Evolutionary conservation across 2,329 filamentous ascomycete species (phyloP), one percentile per base, ranked within the genome.

Genomic region (Scytalidium lignicola): DNA sequence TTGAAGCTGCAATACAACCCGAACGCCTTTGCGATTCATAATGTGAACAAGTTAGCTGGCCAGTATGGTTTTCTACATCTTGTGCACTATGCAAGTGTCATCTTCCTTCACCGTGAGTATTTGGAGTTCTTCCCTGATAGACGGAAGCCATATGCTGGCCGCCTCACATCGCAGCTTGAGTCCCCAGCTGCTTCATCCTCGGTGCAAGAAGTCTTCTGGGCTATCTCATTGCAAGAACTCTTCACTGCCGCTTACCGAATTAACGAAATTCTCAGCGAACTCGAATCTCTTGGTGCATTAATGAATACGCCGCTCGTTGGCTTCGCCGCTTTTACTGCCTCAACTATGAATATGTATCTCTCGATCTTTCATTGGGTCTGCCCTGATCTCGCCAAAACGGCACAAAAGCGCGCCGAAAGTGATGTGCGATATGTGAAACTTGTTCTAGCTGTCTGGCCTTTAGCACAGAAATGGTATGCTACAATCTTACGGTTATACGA

Each of bases 51-150:
- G 19, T n/a, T 41, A 20, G 39, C 39, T n/a, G 39, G 39, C 19
- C 39, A 17, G 19, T 41, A 41, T 17, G 39, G 39, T 7, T 41
- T 41, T 17, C 39, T 41, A 7, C 39, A 41, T 41, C 39, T 41
- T 17, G 39, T 41, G n/a, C 39, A 41, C 19, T 41, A 20, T 20
- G 39, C 19, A 41, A 41, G 39, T 41, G 39, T 41, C 39, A 41
- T 41, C n/a, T 41, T 41, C 39, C 39, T 41, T 41, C 39, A 41
- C n/a, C 39, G 39, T 7, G 39, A 41, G 19, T 41, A 41, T 20
- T n/a, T 41, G n/a, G 39, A 41, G n/a, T 41, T 41, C 39, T 41
- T 41, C 39, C 39, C 39, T 9, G 39, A 41, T 41, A 41, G 39
- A 41, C 39, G 39, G n/a, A 41, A 41, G 39, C 39, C 39, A 17